phyloP scores from a whole-genome alignment of 139 green algal species.

The Pycnococcus provasolii region DNA sequence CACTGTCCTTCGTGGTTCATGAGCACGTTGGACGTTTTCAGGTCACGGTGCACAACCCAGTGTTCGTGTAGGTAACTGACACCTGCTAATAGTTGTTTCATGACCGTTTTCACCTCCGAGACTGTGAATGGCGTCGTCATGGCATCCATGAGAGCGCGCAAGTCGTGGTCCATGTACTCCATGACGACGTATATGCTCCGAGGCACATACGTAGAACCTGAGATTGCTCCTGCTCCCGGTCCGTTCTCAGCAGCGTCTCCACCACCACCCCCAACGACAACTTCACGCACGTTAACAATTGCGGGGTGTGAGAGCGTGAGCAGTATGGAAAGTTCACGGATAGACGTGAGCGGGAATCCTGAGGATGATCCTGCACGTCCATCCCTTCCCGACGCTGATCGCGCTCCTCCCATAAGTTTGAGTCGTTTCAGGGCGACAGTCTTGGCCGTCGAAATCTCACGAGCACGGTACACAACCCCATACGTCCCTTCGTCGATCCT shows the following conservation, averaged over 20 bases:
- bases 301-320: constrained; percentile 80
- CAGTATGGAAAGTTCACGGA: constrained; percentile 95
- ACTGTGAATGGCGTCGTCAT: constrained; percentile 54
- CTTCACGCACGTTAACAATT: constrained; percentile 92
- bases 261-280: constrained; percentile 40
- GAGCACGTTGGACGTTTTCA: constrained; percentile 97
- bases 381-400: constrained; percentile 34
- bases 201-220: not conserved
- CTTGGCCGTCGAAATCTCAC: constrained; percentile 52
- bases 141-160: constrained; percentile 63
- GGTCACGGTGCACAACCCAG: constrained; percentile 67
- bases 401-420: constrained; percentile 36
- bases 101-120: constrained; percentile 68
- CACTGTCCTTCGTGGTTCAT: constrained; percentile 85
- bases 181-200: constrained; percentile 46
- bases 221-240: too few relatives aligned
- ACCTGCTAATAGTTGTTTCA: constrained; percentile 76
- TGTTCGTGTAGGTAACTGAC: constrained; percentile 81
- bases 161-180: constrained; percentile 95
- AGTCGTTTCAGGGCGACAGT: constrained; percentile 88
- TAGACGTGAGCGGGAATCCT: constrained; percentile 87
- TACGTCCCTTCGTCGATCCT: constrained; percentile 78
- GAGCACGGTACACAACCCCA: constrained; percentile 37
- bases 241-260: too few relatives aligned
- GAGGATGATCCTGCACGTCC: constrained; percentile 63